Evolutionary conservation across 192 early-diverging fungal species (phyloP), one percentile per base, ranked within the genome.

Genomic region (Linnemannia hyalina): DNA sequence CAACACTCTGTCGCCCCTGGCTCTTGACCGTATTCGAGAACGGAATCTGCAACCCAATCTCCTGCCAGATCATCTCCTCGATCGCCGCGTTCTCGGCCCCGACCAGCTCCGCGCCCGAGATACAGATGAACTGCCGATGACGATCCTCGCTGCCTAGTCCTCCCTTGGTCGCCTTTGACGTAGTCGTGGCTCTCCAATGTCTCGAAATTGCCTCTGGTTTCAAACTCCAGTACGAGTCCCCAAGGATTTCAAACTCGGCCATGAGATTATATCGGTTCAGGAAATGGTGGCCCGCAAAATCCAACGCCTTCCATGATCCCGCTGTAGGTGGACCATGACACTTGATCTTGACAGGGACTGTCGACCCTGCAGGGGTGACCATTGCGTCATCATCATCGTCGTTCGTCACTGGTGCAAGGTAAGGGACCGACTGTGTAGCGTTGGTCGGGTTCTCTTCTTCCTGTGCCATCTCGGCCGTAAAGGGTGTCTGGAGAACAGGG

Each of bases 281-380:
- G 65, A 86, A 86, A 49, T 81, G 84, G 6, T 80, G 84, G 10
- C 84, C 84, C 5, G 84, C 70, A 49, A 86, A 86, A 63, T 86
- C 84, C 6, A 86, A 52, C 3, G 74, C 40, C 44, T 81, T 81
- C 84, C 84, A 86, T 47, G 84, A 86, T 52, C 75, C 78, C 15
- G 78, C 74, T 16, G 78, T 75, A 16, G 83, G 74, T 0, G 83
- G 83, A 15, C 74, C 83, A 46, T 85, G 78, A 35, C 83, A 85
- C 36, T 75, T 80, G 54, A 85, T 85, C 23, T 65, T 65, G 10
- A 44, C 52, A 7, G 78, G 73, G 22, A 47, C 35, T 4, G 29
- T 68, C 41, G 73, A 49, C 1, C 75, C 26, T 3, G 57, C 41
- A 10, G 41, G 75, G 6, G 71, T 77, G 6, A 36, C 15, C 20